These are phyloP conservation scores for Coniochaeta ligniaria DNA, from an alignment of 2,329 filamentous ascomycete species.

Conservation along the genomic window DNA sequence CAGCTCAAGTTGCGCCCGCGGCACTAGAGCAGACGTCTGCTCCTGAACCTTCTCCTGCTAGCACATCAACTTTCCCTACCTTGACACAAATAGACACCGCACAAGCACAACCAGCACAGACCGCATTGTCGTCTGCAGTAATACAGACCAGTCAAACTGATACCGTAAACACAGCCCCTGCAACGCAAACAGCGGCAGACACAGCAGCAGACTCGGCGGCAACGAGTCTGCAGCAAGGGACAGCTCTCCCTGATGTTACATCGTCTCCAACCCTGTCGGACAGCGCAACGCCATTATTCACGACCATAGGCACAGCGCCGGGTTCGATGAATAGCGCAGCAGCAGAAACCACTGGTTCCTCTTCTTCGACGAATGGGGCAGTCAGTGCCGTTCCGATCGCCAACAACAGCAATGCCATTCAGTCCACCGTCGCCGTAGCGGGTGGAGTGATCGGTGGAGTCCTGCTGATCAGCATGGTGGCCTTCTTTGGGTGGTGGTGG, in stretches of 20 bases:
- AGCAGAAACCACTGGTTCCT: conserved; percentile 7
- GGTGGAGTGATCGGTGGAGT: conserved; percentile 45
- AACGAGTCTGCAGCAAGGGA: conserved; percentile 1
- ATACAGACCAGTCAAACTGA: conserved; percentile 27
- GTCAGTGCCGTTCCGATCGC: conserved; percentile 10
- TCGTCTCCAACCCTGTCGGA: conserved; percentile 6
- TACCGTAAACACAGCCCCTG: conserved; percentile 21
- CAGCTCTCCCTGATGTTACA: conserved; percentile 6
- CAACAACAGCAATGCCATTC: conserved; percentile 15
- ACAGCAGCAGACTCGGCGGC: conserved; percentile 7
- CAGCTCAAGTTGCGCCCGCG: not conserved
- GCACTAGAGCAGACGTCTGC: not conserved
- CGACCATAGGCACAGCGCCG: conserved; percentile 10
- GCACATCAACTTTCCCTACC: not conserved
- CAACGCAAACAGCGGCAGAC: conserved; percentile 7
- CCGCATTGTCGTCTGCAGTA: conserved; percentile 13
- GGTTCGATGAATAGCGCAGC: conserved; percentile 8
- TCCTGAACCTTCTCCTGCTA: not conserved
- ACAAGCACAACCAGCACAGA: conserved; percentile 1
- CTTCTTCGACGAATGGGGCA: conserved; percentile 10
- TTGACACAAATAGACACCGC: not conserved
- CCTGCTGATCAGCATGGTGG: conserved; percentile 35
- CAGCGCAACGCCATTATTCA: conserved; percentile 9
- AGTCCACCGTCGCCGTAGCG: conserved; percentile 36
- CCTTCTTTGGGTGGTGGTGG: conserved; percentile 44